Evolutionary conservation across 2,329 filamentous ascomycete genomes (phyloP).

Genomic region (Hymenoscyphus occultus): DNA sequence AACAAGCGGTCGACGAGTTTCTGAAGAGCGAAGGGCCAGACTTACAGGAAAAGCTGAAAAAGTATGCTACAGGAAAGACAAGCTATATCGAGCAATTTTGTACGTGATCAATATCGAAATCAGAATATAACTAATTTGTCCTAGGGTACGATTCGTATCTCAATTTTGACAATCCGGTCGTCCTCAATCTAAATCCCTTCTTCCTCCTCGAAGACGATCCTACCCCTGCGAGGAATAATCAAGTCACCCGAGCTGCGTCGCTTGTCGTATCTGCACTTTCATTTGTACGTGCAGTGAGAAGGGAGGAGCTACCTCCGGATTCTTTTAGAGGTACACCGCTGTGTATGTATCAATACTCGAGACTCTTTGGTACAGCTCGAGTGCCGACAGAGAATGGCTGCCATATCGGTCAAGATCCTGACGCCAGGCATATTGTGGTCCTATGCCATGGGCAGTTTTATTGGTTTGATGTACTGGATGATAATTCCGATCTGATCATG

Average conservation of each 20-base stretch:
- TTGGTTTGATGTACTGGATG: slow-evolving; percentile 96
- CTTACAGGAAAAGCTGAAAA: slow-evolving; percentile 83
- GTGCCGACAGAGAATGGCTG: slow-evolving; percentile 94
- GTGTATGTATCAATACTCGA: slow-evolving; percentile 98
- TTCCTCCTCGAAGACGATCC: slow-evolving; percentile 97
- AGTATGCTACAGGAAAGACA: slow-evolving; percentile 84
- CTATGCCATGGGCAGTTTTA: slow-evolving; percentile 96
- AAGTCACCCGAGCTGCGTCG: slow-evolving; percentile 91
- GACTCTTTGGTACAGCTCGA: slow-evolving; percentile 89
- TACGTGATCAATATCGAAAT: slow-evolving; percentile 48
- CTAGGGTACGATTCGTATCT: slow-evolving; percentile 97
- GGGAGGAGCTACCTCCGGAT: slow-evolving; percentile 89
- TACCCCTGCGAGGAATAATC: slow-evolving; percentile 92
- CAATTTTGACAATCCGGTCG: slow-evolving; percentile 96
- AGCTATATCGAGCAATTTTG: slow-evolving; percentile 99
- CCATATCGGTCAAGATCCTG: slow-evolving; percentile 89
- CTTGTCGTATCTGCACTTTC: slow-evolving; percentile 85
- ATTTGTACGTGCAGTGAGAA: slow-evolving; percentile 88
- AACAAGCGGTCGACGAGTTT: slow-evolving; percentile 78
- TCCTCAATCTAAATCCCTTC: slow-evolving; percentile 96
- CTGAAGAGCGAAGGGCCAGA: slow-evolving; percentile 75
- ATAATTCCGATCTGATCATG: slow-evolving; percentile 95
- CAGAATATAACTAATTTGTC: slow-evolving; percentile 11
- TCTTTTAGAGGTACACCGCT: slow-evolving; percentile 78
- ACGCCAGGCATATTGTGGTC: slow-evolving; percentile 90